Conservation (phyloP, 306 rosid genomes). For the Elaeagnus macrophylla region DNA sequence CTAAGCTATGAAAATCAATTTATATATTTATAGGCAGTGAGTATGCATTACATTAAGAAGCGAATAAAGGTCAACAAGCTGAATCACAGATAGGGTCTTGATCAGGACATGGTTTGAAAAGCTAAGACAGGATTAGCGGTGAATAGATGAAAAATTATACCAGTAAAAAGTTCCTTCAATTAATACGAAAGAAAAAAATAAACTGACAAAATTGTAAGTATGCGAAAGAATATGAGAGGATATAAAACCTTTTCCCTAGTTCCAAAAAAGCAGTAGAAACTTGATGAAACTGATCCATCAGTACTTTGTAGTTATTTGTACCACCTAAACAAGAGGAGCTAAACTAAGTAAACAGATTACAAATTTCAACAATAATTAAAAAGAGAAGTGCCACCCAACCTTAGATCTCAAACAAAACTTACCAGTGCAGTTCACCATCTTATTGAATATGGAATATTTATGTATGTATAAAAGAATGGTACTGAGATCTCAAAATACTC, state of each 20-base stretch:
- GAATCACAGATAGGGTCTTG: not conserved
- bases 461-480: too few species aligned
- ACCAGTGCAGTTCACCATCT: too few species aligned
- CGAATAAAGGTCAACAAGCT: not conserved
- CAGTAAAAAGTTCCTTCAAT: not conserved
- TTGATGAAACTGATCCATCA: conserved; percentile 93
- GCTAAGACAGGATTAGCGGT: not conserved
- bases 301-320: conserved; percentile 87
- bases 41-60: too few species aligned
- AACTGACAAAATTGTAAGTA: too few species aligned
- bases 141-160: conserved; percentile 2
- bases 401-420: too few species aligned
- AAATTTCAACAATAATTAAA: not conserved
- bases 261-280: conserved; percentile 92
- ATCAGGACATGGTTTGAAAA: not conserved
- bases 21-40: too few species aligned
- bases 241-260: conserved; percentile 51
- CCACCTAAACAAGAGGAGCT: conserved; percentile 59
- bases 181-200: not conserved
- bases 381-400: too few species aligned
- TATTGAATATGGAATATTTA: too few species aligned
- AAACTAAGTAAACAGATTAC: conserved; percentile 15
- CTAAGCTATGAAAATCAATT: too few species aligned
- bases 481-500: conserved; percentile 25
- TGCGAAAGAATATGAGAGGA: conserved; percentile 13